These are phyloP conservation scores for Zoysia japonica DNA, from an alignment of 176 grass and related monocot genomes.

Conservation along the genomic window DNA sequence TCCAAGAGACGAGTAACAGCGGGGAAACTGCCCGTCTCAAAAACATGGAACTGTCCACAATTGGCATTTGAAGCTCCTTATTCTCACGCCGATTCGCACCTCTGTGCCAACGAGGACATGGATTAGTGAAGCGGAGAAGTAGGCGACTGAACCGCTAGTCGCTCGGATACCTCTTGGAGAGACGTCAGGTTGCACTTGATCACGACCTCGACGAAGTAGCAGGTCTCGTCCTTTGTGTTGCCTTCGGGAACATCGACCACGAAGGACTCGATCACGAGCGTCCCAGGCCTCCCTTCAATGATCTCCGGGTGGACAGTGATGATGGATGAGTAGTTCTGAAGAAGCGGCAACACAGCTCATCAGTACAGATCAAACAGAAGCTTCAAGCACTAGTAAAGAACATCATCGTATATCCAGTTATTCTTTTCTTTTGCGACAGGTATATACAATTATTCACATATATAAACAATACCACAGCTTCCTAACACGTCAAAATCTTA, in stretches of 20 bases:
- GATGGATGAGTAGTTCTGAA: constrained; percentile 86
- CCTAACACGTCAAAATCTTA: neutral
- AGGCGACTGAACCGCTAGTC: constrained; percentile 49
- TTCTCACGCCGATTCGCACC: constrained; percentile 17
- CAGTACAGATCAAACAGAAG: constrained; percentile 36
- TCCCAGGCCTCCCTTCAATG: constrained; percentile 65
- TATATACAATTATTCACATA: neutral
- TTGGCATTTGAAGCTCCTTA: constrained; percentile 49
- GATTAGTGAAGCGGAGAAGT: constrained; percentile 44
- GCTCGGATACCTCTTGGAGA: constrained; percentile 59
- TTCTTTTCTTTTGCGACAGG: too few relatives aligned
- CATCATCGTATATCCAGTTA: neutral
- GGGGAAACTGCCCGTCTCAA: constrained; percentile 44
- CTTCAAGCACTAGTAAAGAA: constrained; percentile 17
- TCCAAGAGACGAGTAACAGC: constrained; percentile 27
- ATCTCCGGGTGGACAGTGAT: constrained; percentile 65
- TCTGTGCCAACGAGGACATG: neutral
- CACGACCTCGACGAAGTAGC: constrained; percentile 78
- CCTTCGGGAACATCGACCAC: constrained; percentile 71
- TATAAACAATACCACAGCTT: constrained; percentile 22
- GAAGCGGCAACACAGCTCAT: constrained; percentile 30
- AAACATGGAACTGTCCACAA: constrained; percentile 33
- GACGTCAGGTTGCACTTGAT: constrained; percentile 87
- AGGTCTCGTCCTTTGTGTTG: constrained; percentile 79
- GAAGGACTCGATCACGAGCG: constrained; percentile 78